These are phyloP conservation scores for Lasiodiplodia gonubiensis DNA, from an alignment of 2,329 filamentous ascomycete genomes.

Conservation along the genomic window DNA sequence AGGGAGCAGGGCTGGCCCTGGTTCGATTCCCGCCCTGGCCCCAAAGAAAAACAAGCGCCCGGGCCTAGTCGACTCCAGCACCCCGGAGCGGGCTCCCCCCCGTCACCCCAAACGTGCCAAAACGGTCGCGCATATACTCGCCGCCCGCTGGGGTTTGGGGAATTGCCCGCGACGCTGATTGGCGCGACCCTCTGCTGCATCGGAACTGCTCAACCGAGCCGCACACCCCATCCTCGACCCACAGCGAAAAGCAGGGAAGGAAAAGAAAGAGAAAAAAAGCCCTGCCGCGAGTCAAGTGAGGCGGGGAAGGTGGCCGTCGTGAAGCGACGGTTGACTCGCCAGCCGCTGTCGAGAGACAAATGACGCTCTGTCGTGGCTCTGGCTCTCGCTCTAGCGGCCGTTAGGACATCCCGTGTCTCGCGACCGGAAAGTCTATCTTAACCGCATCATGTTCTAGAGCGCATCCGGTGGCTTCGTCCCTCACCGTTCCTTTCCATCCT, in stretches of 20 bases:
- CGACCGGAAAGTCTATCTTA: constrained; percentile 10
- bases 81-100: background rate
- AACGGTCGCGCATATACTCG: constrained; percentile 19
- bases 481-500: background rate
- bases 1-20: constrained; percentile 16
- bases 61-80: constrained; percentile 2
- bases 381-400: background rate
- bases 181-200: background rate
- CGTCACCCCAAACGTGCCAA: background rate
- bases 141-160: background rate
- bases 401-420: background rate
- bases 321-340: background rate
- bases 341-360: background rate
- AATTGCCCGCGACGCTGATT: background rate
- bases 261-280: background rate
- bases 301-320: background rate
- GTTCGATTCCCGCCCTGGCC: background rate
- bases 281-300: background rate
- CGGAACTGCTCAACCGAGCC: background rate
- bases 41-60: constrained; percentile 1
- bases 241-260: background rate
- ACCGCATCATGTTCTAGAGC: constrained; percentile 18
- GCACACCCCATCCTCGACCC: background rate
- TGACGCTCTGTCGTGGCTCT: background rate
- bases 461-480: background rate